Evolutionary conservation across 768 basidiomycete genomes (phyloP).

Genomic region (Psilocybe cubensis): DNA sequence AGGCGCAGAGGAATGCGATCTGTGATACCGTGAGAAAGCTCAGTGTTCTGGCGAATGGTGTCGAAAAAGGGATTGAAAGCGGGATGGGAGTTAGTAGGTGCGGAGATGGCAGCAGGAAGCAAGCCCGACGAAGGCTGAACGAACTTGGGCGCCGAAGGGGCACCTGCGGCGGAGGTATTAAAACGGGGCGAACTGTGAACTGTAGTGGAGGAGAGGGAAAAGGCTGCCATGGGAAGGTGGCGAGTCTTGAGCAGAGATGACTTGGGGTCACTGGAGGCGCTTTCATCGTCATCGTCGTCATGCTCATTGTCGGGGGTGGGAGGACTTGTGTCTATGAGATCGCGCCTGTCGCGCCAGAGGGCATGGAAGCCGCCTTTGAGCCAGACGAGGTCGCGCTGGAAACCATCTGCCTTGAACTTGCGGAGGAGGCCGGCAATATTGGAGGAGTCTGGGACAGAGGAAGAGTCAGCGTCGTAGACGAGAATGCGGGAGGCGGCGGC

Average conservation of each 20-base stretch:
- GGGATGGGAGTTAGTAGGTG: conserved; percentile 24
- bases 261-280: conserved; percentile 15
- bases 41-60: conserved; percentile 85
- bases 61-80: conserved; percentile 94
- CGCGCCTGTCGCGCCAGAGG: conserved; percentile 55
- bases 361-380: conserved; percentile 83
- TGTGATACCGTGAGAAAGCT: conserved; percentile 74
- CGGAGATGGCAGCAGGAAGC: conserved; percentile 15
- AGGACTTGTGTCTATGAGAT: conserved; percentile 55
- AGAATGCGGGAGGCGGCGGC: conserved; percentile 63
- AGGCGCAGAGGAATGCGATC: conserved; percentile 81
- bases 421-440: conserved; percentile 75
- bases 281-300: conserved; percentile 51
- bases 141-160: conserved; percentile 18
- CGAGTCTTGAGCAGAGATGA: conserved; percentile 52
- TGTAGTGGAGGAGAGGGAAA: conserved; percentile 54
- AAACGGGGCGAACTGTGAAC: conserved; percentile 31
- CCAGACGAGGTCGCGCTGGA: conserved; percentile 70
- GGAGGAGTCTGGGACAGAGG: conserved; percentile 57
- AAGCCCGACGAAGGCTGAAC: conserved; percentile 17
- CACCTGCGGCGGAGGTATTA: conserved; percentile 17
- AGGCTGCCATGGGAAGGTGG: conserved; percentile 66
- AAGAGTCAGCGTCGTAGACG: conserved; percentile 85
- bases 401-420: conserved; percentile 66
- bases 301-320: conserved; percentile 55